phyloP scores from a whole-genome alignment of 2,329 filamentous ascomycete genomes.

The Geoglossum cookeanum region DNA sequence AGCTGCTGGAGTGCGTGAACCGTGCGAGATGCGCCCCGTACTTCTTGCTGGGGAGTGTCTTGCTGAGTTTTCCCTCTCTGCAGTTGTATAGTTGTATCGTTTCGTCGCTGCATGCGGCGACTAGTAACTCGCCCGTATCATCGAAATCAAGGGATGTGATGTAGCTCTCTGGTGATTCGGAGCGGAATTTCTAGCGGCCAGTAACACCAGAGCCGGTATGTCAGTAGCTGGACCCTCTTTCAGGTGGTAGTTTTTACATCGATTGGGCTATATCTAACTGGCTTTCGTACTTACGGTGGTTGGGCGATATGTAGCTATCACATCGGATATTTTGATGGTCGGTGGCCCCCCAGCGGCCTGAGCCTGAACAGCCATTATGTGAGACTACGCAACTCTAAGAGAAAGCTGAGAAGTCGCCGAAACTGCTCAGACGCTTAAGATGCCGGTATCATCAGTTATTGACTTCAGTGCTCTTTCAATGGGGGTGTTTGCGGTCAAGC shows the following conservation, averaged over 20 bases:
- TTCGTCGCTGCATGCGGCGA: constrained; percentile 84
- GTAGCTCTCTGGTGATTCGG: constrained; percentile 31
- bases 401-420: background rate
- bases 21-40: constrained; percentile 88
- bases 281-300: constrained; percentile 41
- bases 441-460: background rate
- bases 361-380: constrained; percentile 10
- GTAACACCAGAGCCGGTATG: background rate
- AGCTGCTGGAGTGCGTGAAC: constrained; percentile 74
- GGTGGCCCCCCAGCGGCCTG: constrained; percentile 16
- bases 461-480: too few relatives aligned
- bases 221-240: background rate
- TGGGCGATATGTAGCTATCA: constrained; percentile 60
- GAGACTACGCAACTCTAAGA: background rate
- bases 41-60: constrained; percentile 83
- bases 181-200: constrained; percentile 24
- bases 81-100: constrained; percentile 92
- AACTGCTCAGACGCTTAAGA: background rate
- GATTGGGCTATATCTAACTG: background rate
- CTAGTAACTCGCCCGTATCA: constrained; percentile 78
- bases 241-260: background rate
- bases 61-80: constrained; percentile 73
- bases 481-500: too few relatives aligned
- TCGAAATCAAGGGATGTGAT: constrained; percentile 92
- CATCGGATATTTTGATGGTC: constrained; percentile 47